Percentiles rank a stretch among this genome's conserved stretches.
phyloP scores from a whole-genome alignment of 768 basidiomycete genomes.

The Tulasnella sp. region DNA sequence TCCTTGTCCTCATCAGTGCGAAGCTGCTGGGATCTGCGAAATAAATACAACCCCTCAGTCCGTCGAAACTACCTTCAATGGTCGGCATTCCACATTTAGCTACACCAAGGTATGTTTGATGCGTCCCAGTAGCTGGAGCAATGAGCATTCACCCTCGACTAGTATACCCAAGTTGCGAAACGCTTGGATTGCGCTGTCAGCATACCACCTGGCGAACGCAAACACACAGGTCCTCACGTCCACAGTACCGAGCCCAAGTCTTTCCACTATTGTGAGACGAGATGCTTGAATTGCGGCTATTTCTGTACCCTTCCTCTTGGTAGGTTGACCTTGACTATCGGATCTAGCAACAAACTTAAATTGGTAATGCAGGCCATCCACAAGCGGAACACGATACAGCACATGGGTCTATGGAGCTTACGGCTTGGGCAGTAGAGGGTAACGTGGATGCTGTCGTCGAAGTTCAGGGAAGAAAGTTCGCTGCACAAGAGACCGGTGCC shows the following conservation, averaged over 20 bases:
- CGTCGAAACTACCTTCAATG: constrained; percentile 58
- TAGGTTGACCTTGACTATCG: constrained; percentile 31
- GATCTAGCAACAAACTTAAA: background rate
- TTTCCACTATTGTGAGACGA: constrained; percentile 54
- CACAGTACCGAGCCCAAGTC: constrained; percentile 47
- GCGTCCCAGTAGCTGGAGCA: background rate
- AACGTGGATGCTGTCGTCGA: constrained; percentile 50
- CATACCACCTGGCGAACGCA: constrained; percentile 43
- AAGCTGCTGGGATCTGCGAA: constrained; percentile 50
- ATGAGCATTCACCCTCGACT: background rate
- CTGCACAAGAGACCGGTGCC: constrained; percentile 27
- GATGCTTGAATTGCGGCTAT: constrained; percentile 55
- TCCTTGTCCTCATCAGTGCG: constrained; percentile 44
- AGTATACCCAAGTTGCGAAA: constrained; percentile 43
- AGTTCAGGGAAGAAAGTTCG: constrained; percentile 50
- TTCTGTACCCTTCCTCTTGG: constrained; percentile 56
- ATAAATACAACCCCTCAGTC: constrained; percentile 57
- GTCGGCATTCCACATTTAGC: constrained; percentile 56
- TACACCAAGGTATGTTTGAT: constrained; percentile 52
- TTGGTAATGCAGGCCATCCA: constrained; percentile 45
- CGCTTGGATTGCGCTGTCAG: constrained; percentile 48
- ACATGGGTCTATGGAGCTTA: constrained; percentile 60
- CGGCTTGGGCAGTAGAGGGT: constrained; percentile 55
- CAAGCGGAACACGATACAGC: constrained; percentile 60
- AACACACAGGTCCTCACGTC: constrained; percentile 47